Evolutionary conservation across 108 stramenopile genomes (phyloP), one percentile per base, ranked within the genome.

Genomic region (Fistulifera solaris): DNA sequence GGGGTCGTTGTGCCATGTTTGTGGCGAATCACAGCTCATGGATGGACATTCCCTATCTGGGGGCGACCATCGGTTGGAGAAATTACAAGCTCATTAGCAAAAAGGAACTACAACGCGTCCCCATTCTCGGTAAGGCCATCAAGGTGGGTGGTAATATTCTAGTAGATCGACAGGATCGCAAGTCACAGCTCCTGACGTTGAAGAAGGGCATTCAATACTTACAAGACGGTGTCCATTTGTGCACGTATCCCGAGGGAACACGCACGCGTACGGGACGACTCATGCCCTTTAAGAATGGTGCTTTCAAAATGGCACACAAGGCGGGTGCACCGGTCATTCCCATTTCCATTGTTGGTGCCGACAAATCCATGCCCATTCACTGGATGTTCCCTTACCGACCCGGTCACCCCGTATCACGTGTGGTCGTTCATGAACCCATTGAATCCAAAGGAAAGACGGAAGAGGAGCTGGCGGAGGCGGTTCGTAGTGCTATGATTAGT

Each of bases 1-100:
- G 69, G 46, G 66, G 75, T 11, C 76, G 67, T 52, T 68, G 75
- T 27, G 84, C 77, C 52, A 89, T 93, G 91, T 87, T 88, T 72
- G 91, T 93, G 22, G 83, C 87, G 28, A 93, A 93, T 59, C 91
- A 93, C 78, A 81, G 78, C 50, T 80, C 77, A 26, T 93, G 91
- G 91, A 82, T 93, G 87, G 91, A 93, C 50, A 93, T 93, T 52
- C 91, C 91, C 6, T 87, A 77, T 53, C 25, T 93, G 27, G 91
- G 87, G 16, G 67, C 78, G 31, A 69, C 81, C 17, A 83, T 93
- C 27, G 91, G 91, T 48, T 93, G 91, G 91, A 71, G 81, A 50
- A 93, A 93, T 59, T 93, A 93, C 79, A 93, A 93, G 67, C 65
- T 93, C 22, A 71, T 93, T 26, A 77, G 86, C 40, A 93, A 93